Evolutionary conservation across 1,284 basidiomycete species (phyloP), one percentile per base, ranked within the genome.

Genomic region (Macrocybe sp.): DNA sequence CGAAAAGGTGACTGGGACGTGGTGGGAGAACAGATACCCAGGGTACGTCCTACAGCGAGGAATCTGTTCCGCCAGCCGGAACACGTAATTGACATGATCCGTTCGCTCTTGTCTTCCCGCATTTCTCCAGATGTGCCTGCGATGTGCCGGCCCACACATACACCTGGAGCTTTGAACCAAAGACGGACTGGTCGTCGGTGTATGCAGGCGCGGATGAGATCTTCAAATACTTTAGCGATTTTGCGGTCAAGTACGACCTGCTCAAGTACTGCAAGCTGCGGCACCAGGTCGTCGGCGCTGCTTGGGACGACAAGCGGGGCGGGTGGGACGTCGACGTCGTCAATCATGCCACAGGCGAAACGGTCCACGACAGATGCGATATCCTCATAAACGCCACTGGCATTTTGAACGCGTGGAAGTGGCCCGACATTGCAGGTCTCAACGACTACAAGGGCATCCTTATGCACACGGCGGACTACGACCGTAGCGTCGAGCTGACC

Each of bases 391-490:
- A 67, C 38, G 66, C 60, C 3, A 37, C 46, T 22, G 67, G 66
- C 8, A 53, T 65, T 30, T 48, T 69, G 7, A 68, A 70, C 42
- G 53, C 57, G 0, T 68, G 65, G 65, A 60, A 57, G 51, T 67
- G 64, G 65, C 68, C 68, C 4, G 59, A 66, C 36, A 70, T 78
- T 33, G 57, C 65, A 2, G 77, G 75, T 9, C 52, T 74, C 16
- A 56, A 69, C 5, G 58, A 60, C 62, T 69, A 59, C 60, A 66
- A 72, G 47, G 78, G 76, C 1, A 48, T 55, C 6, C 58, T 73
- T 22, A 61, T 75, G 41, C 79, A 81, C 56, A 77, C 74, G 1
- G 73, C 74, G 2, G 56, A 59, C 8, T 80, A 73, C 69, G 65
- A 73, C 35, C 52, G 61, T 6, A 60, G 63, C 7, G 59, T 76